Evolutionary conservation across 441 rosid genomes (phyloP), one percentile per base, ranked within the genome.

Genomic region (Pelargonium fulgidum): DNA sequence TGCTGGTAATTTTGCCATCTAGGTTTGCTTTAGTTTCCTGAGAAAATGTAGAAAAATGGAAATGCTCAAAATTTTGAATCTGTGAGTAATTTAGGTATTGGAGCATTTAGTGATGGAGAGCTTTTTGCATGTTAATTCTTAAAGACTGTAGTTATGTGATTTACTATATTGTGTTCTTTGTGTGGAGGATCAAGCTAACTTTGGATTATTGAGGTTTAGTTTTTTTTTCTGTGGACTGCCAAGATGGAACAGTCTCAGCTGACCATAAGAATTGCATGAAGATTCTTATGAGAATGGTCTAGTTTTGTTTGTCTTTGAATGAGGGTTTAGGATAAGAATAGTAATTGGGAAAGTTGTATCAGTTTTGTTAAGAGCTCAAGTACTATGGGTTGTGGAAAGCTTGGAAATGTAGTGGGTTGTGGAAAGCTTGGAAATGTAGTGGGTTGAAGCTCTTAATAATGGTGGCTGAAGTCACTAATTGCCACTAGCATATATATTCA

Each of bases 1-100:
- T 79, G 87, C 97, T 79, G 97, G 98, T 91, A 71, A 76, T n/a
- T n/a, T n/a, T n/a, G 79, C 29, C 6, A 3, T 1, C 64, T 64
- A 64, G 4, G 29, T 4, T 1, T 19, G 54, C 54, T 33, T 22
- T 68, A 3, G 13, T 48, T 41, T 36, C 26, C n/a, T 14, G 9
- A 41, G 47, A 5, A 62, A 67, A 13, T 45, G n/a, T 69, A 62
- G 58, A 12, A n/a, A 50, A 0, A 16, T 2, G 24, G 62, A 3
- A 16, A 2, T 10, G 1, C 62, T 58, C 54, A 48, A 48, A 48
- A 12, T 48, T 16, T 12, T 48, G 54, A 48, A 48, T 48, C 54
- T 48, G 4, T 48, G 16, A 12, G 11, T 48, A 8, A 48, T 48
- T 48, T 48, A 16, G 54, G 52, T 5, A 48, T 48, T 11, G 2